Evolutionary conservation across 2,329 filamentous ascomycete genomes (phyloP), one percentile per base, ranked within the genome.

Genomic region (Lasiodiplodia sp.): DNA sequence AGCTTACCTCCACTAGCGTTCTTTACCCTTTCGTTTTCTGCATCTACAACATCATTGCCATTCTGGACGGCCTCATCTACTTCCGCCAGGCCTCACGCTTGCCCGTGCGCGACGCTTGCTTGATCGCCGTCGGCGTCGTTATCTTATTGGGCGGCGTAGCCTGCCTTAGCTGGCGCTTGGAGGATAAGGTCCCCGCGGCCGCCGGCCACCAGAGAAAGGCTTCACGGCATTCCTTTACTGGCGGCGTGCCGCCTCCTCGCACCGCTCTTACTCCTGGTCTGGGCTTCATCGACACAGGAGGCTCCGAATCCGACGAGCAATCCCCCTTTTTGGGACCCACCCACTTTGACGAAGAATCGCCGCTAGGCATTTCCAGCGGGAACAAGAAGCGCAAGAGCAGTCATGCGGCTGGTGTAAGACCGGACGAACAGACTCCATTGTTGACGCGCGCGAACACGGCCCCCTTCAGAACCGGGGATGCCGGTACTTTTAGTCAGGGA

Each of bases 11-110:
- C 67, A 98, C 96, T 25, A 97, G 93, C 75, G 91, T 98, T 70
- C 86, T 99, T 73, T 99, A 99, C 80, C 96, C 96, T 5, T 90
- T 98, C 74, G 94, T 98, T 49, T 99, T 99, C 81, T 99, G 96
- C 85, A 89, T 98, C 72, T 99, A 98, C 86, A 99, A 99, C 85
- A 97, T 99, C 76, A 94, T 98, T 76, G 96, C 96, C 72, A 99
- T 99, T 73, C 85, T 98, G 73, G 96, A 99, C 80, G 96, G 96
- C 38, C 86, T 99, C 73, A 97, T 99, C 75, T 99, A 98, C 81
- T 99, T 98, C 82, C 87, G 91, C 74, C 96, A 99, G 80, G 92
- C 91, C 66, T 91, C 93, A 71, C 86, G 92, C 68, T 88, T 99
- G 71, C 89, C 90, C 18, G 85, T 89, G 0, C 81, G 96, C 2